Evolutionary conservation across 331 rosid genomes (phyloP).

Genomic region (Quercus lobata): DNA sequence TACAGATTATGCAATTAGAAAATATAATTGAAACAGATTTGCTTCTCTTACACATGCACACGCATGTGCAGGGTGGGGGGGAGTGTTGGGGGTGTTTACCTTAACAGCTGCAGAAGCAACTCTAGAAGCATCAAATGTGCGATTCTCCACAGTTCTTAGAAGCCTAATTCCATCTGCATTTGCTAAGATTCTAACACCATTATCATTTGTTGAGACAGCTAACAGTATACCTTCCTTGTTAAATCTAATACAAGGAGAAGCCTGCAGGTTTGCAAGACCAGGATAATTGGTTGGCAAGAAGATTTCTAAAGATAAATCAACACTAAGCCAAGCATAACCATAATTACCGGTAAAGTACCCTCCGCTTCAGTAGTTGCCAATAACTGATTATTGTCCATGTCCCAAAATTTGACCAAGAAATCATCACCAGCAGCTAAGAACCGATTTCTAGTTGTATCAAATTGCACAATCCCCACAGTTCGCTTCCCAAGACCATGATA

Average conservation of each 20-base stretch:
- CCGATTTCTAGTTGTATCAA: conserved; percentile 84
- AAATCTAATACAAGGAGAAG: conserved; percentile 84
- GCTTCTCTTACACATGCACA: background rate
- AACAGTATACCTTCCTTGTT: conserved; percentile 82
- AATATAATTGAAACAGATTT: conserved; percentile 5
- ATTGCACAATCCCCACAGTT: conserved; percentile 78
- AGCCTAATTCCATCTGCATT: conserved; percentile 79
- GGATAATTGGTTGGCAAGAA: conserved; percentile 20
- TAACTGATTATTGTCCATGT: conserved; percentile 70
- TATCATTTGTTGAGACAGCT: conserved; percentile 80
- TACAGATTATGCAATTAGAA: conserved; percentile 27
- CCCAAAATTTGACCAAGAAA: conserved; percentile 76
- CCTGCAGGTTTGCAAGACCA: conserved; percentile 48
- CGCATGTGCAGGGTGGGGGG: background rate
- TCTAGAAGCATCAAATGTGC: conserved; percentile 81
- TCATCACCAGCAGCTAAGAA: conserved; percentile 93
- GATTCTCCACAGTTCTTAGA: conserved; percentile 71
- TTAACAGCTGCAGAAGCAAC: conserved; percentile 75
- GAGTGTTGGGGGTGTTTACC: conserved; percentile 29
- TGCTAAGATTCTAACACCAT: conserved; percentile 80
- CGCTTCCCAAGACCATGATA: conserved; percentile 85
- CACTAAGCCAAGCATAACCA: conserved; percentile 8
- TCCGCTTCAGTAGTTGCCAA: conserved; percentile 68
- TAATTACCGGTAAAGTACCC: conserved; percentile 75
- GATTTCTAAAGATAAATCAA: conserved; percentile 14